Evolutionary conservation across 2,329 filamentous ascomycete species (phyloP), one percentile per base, ranked within the genome.

Genomic region (Herpotrichia juniperi): DNA sequence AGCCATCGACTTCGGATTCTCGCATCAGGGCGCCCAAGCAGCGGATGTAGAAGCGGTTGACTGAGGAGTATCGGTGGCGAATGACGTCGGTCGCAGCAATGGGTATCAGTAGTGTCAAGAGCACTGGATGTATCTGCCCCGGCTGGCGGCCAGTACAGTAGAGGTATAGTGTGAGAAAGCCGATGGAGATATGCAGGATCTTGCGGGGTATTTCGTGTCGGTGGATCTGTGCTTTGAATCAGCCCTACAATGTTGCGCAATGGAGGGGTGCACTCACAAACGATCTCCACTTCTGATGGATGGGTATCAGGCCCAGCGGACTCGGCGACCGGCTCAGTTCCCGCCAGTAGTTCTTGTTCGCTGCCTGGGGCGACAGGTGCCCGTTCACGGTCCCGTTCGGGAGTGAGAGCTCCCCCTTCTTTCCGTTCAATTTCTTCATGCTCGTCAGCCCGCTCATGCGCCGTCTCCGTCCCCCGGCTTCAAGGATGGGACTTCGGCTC

Each of bases 161-260:
- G 31, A 97, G 83, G 78, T 88, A 90, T 40, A 96, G 83, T 17
- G 93, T 91, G 54, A 97, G 82, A 78, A 97, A 97, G 48, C 94
- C 94, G 69, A 99, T 99, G 42, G 93, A 97, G 51, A 97, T 91
- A 73, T 99, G 94, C 31, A 99, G 82, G 34, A 87, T 79, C 75
- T 99, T 99, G 64, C 94, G 88, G 9, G 94, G 94, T 47, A 99
- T 93, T 77, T 99, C 94, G 75, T 99, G 93, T 66, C 91, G 92
- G 81, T 99, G 94, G 57, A 83, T 74, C 74, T 76, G 52, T 12
- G n/a, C 16, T 42, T 51, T 35, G 25, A 48, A 57, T 70, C 54
- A 70, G 59, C 51, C n/a, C 16, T 21, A 51, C 14, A 39, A 19
- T 35, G 32, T 12, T 12, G n/a, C 16, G 10, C 3, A 14, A 50